A percentile compares a stretch with the other conserved stretches of the same genome.
phyloP scores from a whole-genome alignment of 164 flowering plant genomes.

The Pachysandra terminalis region DNA sequence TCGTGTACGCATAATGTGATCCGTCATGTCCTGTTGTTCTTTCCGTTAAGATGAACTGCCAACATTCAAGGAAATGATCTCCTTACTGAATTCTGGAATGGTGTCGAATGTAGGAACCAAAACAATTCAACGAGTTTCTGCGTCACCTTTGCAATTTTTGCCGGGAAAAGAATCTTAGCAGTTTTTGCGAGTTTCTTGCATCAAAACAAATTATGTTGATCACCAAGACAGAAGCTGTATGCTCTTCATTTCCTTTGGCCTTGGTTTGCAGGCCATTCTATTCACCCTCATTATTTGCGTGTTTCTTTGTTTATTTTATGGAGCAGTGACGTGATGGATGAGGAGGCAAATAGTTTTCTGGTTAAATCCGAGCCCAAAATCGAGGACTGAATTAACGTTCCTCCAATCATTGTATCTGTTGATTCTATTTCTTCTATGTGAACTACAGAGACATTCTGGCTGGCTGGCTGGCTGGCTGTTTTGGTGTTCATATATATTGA shows the following conservation, averaged over 20 bases:
- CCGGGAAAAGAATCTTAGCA: slow-evolving; percentile 33
- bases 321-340: slow-evolving; percentile 61
- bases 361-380: slow-evolving; percentile 24
- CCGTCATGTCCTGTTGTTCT: no score
- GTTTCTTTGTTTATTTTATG: slow-evolving; percentile 1
- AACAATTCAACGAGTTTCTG: slow-evolving; percentile 73
- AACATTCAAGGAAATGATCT: no score
- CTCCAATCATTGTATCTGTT: no score
- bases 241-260: neutral
- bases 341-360: slow-evolving; percentile 40
- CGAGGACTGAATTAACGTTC: neutral
- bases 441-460: no score
- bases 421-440: no score
- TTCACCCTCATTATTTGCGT: neutral
- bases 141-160: slow-evolving; percentile 42
- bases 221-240: slow-evolving; percentile 58
- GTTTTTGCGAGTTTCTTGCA: slow-evolving; percentile 50
- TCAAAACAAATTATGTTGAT: slow-evolving; percentile 50
- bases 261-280: no score
- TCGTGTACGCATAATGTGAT: no score
- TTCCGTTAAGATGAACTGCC: no score
- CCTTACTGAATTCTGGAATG: neutral
- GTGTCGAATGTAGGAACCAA: slow-evolving; percentile 53
- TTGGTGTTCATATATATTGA: no score
- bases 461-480: no score